These are phyloP conservation scores for Macrocybe sp. DNA, from an alignment of 1,284 basidiomycete genomes.

Conservation along the genomic window DNA sequence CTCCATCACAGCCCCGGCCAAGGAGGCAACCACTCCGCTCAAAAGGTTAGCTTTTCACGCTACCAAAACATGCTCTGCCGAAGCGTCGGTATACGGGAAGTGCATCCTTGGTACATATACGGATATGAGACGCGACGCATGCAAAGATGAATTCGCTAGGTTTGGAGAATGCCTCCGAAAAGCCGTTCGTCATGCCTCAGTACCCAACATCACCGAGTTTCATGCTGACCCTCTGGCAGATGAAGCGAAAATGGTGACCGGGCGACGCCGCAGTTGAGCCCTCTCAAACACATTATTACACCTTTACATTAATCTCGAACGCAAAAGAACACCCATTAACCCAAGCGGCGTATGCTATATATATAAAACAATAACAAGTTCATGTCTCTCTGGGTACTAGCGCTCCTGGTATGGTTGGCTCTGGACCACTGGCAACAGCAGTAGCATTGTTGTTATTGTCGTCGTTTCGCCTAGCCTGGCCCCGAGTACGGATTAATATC, in stretches of 20 bases:
- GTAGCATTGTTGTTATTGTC: too few species aligned
- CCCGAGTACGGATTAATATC: constrained; percentile 44
- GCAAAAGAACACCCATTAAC: too few species aligned
- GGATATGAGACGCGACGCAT: constrained; percentile 73
- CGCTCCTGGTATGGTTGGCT: constrained; percentile 24
- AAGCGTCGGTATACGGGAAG: constrained; percentile 73
- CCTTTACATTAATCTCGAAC: neutral
- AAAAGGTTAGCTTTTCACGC: constrained; percentile 61
- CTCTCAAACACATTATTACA: neutral
- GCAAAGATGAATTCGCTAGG: constrained; percentile 70
- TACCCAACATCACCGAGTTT: neutral
- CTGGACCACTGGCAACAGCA: constrained; percentile 9
- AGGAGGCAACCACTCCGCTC: constrained; percentile 41
- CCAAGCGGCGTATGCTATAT: too few species aligned
- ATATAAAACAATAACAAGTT: neutral
- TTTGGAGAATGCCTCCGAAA: constrained; percentile 72
- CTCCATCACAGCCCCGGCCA: constrained; percentile 15
- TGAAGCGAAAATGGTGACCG: constrained; percentile 58
- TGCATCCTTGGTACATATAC: constrained; percentile 74
- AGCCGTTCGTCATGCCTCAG: constrained; percentile 41
- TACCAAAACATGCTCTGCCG: constrained; percentile 61
- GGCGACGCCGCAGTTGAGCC: neutral
- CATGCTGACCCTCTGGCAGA: constrained; percentile 31
- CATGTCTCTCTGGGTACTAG: constrained; percentile 23
- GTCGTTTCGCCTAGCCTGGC: constrained; percentile 30